Conservation (phyloP, 331 rosid species). For the Quercus lobata region DNA sequence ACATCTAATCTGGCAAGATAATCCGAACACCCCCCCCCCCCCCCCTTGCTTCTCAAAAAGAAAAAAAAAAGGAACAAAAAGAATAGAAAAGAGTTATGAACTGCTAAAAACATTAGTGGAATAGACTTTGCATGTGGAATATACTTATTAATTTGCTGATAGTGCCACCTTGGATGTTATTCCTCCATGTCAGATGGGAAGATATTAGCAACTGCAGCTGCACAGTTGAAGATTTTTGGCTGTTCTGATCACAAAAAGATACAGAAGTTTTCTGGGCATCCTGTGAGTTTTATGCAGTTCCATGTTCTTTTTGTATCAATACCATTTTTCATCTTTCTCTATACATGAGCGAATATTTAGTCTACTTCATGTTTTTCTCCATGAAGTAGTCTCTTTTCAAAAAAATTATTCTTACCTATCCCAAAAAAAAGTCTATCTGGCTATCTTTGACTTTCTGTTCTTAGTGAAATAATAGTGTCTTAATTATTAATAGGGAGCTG, state of each 20-base stretch:
- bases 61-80: neutral
- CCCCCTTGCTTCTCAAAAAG: neutral
- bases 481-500: conserved; percentile 60
- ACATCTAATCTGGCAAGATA: neutral
- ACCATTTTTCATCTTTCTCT: conserved; percentile 4
- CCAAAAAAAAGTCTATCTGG: neutral
- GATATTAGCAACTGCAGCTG: conserved; percentile 83
- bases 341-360: neutral
- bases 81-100: neutral
- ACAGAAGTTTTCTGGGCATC: conserved; percentile 91
- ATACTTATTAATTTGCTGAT: conserved; percentile 19
- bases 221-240: conserved; percentile 69
- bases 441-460: conserved; percentile 12
- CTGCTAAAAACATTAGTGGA: neutral
- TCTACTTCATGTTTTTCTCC: too few relatives aligned
- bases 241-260: conserved; percentile 65
- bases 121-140: too few relatives aligned
- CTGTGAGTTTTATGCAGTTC: conserved; percentile 61
- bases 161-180: conserved; percentile 17
- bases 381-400: too few relatives aligned
- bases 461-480: conserved; percentile 22
- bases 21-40: neutral
- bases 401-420: too few relatives aligned
- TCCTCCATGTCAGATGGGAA: conserved; percentile 62
- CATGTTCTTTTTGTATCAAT: neutral